Evolutionary conservation across 352 stramenopile genomes (phyloP).

Genomic region (Thalassiosira exigua): DNA sequence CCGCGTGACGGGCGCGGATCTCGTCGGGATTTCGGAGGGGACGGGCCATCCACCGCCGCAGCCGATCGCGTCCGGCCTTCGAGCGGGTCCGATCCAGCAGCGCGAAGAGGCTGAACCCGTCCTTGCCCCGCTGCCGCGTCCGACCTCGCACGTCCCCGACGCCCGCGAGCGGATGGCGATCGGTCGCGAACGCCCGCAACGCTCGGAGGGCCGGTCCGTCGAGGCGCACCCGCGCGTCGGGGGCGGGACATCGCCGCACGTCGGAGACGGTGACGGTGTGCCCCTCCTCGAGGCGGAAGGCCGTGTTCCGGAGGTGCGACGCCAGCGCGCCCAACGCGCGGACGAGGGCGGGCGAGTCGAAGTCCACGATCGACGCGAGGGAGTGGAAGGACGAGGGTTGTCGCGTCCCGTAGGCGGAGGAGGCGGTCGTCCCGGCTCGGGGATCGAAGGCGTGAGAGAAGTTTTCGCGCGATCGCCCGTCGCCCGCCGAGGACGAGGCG

Average conservation of each 20-base stretch:
- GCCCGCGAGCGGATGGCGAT: conserved; percentile 75
- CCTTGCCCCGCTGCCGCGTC: conserved; percentile 62
- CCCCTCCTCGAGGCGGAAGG: conserved; percentile 75
- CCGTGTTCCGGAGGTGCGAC: conserved; percentile 71
- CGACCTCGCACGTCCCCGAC: conserved; percentile 36
- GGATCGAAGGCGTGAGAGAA: conserved; percentile 11
- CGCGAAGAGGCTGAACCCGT: conserved; percentile 84
- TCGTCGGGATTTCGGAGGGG: conserved; percentile 60
- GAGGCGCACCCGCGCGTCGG: conserved; percentile 69
- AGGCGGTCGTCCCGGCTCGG: no score
- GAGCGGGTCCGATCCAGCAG: conserved; percentile 79
- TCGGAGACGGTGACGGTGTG: conserved; percentile 67
- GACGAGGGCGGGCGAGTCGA: conserved; percentile 76
- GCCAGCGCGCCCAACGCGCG: conserved; percentile 77
- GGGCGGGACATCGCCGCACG: conserved; percentile 57
- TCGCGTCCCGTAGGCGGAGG: background rate
- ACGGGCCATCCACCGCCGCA: conserved; percentile 82
- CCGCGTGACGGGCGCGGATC: conserved; percentile 72
- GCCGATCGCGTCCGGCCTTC: conserved; percentile 67
- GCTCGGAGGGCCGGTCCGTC: conserved; percentile 64
- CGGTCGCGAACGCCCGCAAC: conserved; percentile 81
- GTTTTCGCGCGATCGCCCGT: conserved; percentile 1
- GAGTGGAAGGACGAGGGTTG: conserved; percentile 58
- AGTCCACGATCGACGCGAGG: conserved; percentile 75
- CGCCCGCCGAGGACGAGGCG: no score